phyloP scores from a whole-genome alignment of 2,329 filamentous ascomycete species.

The Diaporthe capsici region DNA sequence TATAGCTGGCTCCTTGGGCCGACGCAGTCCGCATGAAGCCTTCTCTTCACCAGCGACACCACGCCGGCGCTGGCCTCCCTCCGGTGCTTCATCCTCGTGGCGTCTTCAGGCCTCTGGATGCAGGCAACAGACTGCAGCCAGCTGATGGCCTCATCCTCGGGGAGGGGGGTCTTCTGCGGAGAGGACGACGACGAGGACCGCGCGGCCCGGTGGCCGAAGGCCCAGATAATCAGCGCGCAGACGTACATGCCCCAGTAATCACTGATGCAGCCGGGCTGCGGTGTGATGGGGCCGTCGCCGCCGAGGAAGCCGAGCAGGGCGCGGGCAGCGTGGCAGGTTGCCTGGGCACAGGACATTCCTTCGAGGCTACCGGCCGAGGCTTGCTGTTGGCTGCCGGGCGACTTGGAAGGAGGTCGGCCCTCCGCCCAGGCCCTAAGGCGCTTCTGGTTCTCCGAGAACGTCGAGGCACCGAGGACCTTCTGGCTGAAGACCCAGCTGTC shows the following conservation, averaged over 20 bases:
- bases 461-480: slow-evolving; percentile 61
- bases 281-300: slow-evolving; percentile 41
- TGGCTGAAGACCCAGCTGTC: slow-evolving; percentile 71
- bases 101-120: slow-evolving; percentile 54
- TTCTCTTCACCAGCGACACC: slow-evolving; percentile 62
- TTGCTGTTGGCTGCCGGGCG: slow-evolving; percentile 31
- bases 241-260: slow-evolving; percentile 71
- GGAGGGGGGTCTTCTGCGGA: slow-evolving; percentile 39
- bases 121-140: slow-evolving; percentile 60
- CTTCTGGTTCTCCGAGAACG: slow-evolving; percentile 63
- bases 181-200: slow-evolving; percentile 32
- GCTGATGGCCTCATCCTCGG: slow-evolving; percentile 49
- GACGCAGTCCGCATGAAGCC: slow-evolving; percentile 64
- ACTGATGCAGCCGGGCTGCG: slow-evolving; percentile 57
- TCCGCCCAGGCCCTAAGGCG: slow-evolving; percentile 61
- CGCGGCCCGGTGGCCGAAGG: slow-evolving; percentile 58
- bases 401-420: slow-evolving; percentile 19
- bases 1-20: slow-evolving; percentile 65
- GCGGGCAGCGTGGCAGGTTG: slow-evolving; percentile 65
- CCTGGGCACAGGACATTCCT: slow-evolving; percentile 57
- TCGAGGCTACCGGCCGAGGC: slow-evolving; percentile 44
- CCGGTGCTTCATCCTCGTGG: slow-evolving; percentile 55
- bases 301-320: slow-evolving; percentile 63
- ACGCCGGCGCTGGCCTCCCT: slow-evolving; percentile 59
- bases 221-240: slow-evolving; percentile 72